These are phyloP conservation scores for Marasmius tenuissimus DNA, from an alignment of 1,284 basidiomycete genomes.

Conservation along the genomic window DNA sequence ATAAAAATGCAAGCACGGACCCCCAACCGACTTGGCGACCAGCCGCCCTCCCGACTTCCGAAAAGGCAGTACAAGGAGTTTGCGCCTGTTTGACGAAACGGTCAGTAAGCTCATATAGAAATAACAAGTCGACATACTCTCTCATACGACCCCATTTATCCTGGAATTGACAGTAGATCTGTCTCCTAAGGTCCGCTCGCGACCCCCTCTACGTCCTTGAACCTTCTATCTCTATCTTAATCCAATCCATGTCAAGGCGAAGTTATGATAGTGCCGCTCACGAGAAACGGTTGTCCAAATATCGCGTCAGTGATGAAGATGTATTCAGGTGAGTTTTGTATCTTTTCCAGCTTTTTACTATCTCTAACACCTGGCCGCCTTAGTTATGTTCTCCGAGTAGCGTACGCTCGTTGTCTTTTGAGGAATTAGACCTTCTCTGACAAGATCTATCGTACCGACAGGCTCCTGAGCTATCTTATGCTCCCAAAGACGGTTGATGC, in stretches of 20 bases:
- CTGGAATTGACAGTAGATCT: no score
- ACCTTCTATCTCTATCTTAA: background rate
- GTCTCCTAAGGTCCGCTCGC: no score
- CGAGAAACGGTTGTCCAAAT: constrained; percentile 69
- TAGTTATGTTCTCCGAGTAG: constrained; percentile 77
- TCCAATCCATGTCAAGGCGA: constrained; percentile 58
- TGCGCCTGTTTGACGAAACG: background rate
- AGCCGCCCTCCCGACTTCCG: no score
- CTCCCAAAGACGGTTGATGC: constrained; percentile 52
- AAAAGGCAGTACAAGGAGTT: background rate
- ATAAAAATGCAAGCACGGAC: no score
- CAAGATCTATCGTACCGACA: constrained; percentile 27
- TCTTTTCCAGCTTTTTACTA: constrained; percentile 8
- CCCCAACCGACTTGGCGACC: no score
- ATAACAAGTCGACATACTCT: background rate
- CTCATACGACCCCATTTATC: background rate
- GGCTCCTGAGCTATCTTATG: constrained; percentile 68
- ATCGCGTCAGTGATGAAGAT: constrained; percentile 77
- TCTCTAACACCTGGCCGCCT: constrained; percentile 8
- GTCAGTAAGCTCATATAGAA: background rate
- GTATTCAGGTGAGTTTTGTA: constrained; percentile 68
- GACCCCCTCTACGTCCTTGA: background rate
- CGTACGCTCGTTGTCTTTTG: constrained; percentile 47
- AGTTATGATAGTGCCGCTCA: constrained; percentile 69
- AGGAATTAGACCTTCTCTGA: constrained; percentile 5